Conservation (phyloP, 1,284 basidiomycete species). For the Coniferiporia weirii region DNA sequence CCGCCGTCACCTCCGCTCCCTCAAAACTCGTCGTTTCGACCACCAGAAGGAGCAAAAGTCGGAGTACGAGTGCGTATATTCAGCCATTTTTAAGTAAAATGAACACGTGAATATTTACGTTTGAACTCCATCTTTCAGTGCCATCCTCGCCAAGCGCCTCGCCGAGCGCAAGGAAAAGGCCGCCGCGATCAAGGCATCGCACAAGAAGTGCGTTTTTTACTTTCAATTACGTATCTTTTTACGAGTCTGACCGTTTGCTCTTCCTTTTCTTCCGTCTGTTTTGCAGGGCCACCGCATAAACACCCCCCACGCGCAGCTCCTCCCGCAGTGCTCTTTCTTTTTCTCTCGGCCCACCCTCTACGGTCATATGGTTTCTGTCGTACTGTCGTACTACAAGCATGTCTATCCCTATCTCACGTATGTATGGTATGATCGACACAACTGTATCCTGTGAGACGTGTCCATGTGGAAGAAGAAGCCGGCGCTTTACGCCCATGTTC, state of each 20-base stretch:
- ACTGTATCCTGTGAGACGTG: not conserved
- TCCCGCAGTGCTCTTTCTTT: not conserved
- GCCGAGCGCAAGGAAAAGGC: constrained; percentile 19
- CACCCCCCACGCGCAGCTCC: not conserved
- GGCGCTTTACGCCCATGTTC: too few species aligned
- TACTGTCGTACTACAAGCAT: constrained; percentile 7
- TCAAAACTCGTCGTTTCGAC: constrained; percentile 87
- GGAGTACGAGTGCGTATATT: constrained; percentile 69
- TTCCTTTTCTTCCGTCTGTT: not conserved
- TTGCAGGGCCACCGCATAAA: constrained; percentile 14
- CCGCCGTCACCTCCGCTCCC: constrained; percentile 86
- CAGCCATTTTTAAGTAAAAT: constrained; percentile 25
- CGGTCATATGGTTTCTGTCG: not conserved
- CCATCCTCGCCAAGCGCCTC: constrained; percentile 11
- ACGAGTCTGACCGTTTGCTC: not conserved
- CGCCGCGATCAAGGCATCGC: constrained; percentile 16
- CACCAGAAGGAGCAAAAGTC: constrained; percentile 92
- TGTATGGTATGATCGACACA: constrained; percentile 14
- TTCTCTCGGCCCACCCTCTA: not conserved
- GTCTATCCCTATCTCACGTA: constrained; percentile 6
- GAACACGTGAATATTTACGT: not conserved
- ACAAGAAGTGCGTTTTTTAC: constrained; percentile 14
- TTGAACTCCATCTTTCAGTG: not conserved
- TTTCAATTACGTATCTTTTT: not conserved
- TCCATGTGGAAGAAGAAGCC: not conserved